Evolutionary conservation across 345 rosid species (phyloP).

Genomic region (Syzygium jambos): DNA sequence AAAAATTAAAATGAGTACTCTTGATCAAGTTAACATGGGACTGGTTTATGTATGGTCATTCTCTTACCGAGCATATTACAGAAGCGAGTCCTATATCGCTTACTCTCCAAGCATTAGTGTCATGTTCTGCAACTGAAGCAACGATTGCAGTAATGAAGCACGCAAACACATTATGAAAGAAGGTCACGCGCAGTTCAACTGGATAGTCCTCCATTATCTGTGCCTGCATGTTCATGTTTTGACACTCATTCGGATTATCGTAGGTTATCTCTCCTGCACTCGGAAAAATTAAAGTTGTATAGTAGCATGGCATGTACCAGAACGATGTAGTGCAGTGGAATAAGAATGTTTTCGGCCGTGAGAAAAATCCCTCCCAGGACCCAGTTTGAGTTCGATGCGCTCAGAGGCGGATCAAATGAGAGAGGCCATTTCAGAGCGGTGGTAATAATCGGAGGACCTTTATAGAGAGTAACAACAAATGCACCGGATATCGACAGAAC

Average conservation of each 20-base stretch:
- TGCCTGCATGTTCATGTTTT: slow-evolving; percentile 27
- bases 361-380: slow-evolving; percentile 65
- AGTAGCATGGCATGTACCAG: slow-evolving; percentile 30
- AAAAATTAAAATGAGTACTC: not conserved
- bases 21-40: not conserved
- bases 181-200: slow-evolving; percentile 63
- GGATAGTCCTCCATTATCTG: slow-evolving; percentile 87
- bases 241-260: not conserved
- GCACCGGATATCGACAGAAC: slow-evolving; percentile 73
- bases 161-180: slow-evolving; percentile 54
- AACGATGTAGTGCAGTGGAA: slow-evolving; percentile 80
- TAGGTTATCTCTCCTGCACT: slow-evolving; percentile 7
- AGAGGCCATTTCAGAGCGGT: slow-evolving; percentile 18
- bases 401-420: slow-evolving; percentile 16
- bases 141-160: slow-evolving; percentile 49
- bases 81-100: slow-evolving; percentile 51
- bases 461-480: slow-evolving; percentile 60
- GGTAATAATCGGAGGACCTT: slow-evolving; percentile 49
- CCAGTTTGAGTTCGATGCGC: slow-evolving; percentile 48
- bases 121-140: slow-evolving; percentile 38
- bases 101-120: slow-evolving; percentile 52
- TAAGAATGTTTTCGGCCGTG: slow-evolving; percentile 42
- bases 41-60: not conserved
- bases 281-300: not conserved
- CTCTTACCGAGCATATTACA: slow-evolving; percentile 69